Evolutionary conservation across 129 eudicot species (phyloP).

Genomic region (Mikania micrantha): DNA sequence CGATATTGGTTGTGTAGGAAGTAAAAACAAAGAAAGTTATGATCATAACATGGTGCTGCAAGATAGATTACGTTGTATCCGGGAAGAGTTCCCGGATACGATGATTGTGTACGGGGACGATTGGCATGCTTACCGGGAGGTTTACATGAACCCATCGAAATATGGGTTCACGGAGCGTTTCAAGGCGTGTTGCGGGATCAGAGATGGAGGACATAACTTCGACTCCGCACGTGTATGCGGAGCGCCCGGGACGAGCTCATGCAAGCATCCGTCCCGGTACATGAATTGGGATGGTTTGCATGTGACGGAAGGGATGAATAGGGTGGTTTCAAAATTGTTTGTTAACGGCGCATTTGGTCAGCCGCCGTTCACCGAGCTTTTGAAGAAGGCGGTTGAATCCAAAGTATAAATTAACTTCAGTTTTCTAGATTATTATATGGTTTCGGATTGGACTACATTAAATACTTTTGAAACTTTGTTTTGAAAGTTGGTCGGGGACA

Average conservation of each 20-base stretch:
- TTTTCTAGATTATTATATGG: no score
- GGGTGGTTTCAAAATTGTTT: slow-evolving; percentile 18
- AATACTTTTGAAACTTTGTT: no score
- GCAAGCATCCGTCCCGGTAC: slow-evolving; percentile 24
- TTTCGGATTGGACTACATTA: no score
- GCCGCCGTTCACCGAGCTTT: slow-evolving; percentile 19
- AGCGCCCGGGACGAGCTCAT: slow-evolving; percentile 8
- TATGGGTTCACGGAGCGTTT: slow-evolving; percentile 34
- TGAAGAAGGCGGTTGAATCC: slow-evolving; percentile 17
- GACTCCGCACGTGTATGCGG: slow-evolving; percentile 17
- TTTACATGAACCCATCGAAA: slow-evolving; percentile 7
- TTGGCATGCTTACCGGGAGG: slow-evolving; percentile 24
- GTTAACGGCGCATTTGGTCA: slow-evolving; percentile 15
- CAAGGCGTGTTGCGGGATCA: slow-evolving; percentile 28
- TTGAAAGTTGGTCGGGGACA: no score
- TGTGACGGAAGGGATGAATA: slow-evolving; percentile 24
- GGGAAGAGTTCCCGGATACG: slow-evolving; percentile 7
- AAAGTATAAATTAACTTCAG: background rate
- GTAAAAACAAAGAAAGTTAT: slow-evolving; percentile 26
- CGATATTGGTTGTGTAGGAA: slow-evolving; percentile 23
- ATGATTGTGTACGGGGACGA: slow-evolving; percentile 31
- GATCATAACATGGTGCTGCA: slow-evolving; percentile 22
- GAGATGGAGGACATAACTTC: background rate
- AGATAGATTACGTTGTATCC: background rate
- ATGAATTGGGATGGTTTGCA: slow-evolving; percentile 43